These are phyloP conservation scores for Xylogone sp. DNA, from an alignment of 2,329 filamentous ascomycete genomes.

Conservation along the genomic window DNA sequence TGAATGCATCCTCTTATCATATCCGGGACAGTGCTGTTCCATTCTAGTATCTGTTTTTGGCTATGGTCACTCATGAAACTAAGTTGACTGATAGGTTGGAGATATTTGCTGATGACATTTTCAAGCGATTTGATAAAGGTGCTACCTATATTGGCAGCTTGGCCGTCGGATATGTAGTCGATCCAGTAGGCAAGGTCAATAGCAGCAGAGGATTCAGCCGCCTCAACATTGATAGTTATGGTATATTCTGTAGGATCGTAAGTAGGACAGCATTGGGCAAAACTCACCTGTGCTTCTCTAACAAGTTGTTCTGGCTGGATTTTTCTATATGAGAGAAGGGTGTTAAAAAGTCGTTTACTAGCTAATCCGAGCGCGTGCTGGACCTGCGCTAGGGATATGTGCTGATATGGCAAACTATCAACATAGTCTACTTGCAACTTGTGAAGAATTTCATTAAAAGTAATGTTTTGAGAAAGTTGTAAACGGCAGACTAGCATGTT, in stretches of 20 bases:
- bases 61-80: constrained; percentile 6
- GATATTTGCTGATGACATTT: constrained; percentile 17
- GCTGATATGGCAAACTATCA: no score
- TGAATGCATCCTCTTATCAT: constrained; percentile 7
- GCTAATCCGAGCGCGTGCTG: no score
- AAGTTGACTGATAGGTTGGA: constrained; percentile 8
- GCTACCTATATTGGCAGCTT: constrained; percentile 34
- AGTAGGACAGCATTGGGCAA: no score
- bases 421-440: no score
- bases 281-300: no score
- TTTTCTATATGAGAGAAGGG: no score
- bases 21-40: constrained; percentile 12
- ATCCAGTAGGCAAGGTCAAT: constrained; percentile 38
- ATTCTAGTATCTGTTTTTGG: constrained; percentile 5
- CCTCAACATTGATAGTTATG: constrained; percentile 35
- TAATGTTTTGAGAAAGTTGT: no score
- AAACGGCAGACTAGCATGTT: no score
- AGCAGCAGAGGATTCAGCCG: constrained; percentile 30
- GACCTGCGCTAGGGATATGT: no score
- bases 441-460: no score
- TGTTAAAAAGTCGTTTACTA: no score
- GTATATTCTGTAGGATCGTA: constrained; percentile 37
- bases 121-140: constrained; percentile 33
- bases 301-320: no score
- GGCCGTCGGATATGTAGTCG: constrained; percentile 32